A percentile compares a stretch with the other conserved stretches of the same genome.
These are phyloP conservation scores for Murraya koenigii DNA, from an alignment of 345 rosid genomes.

Conservation along the genomic window DNA sequence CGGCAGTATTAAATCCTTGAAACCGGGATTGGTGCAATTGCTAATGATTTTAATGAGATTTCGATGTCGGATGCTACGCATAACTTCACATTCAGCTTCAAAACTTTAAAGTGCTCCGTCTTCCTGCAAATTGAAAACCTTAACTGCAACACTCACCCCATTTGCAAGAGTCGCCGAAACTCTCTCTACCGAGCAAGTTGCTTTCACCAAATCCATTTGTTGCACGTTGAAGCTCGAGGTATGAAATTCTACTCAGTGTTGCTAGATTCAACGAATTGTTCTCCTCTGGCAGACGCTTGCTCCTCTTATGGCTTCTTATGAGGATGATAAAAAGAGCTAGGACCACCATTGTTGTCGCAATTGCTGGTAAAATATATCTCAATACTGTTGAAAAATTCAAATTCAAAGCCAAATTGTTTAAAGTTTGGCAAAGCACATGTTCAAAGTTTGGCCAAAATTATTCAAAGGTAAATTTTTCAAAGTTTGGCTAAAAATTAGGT, in stretches of 20 bases:
- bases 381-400: too few relatives aligned
- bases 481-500: too few relatives aligned
- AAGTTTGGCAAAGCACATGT: too few relatives aligned
- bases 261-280: neutral
- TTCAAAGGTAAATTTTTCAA: too few relatives aligned
- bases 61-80: neutral
- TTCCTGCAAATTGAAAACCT: neutral
- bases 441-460: too few relatives aligned
- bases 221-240: neutral
- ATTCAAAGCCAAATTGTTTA: too few relatives aligned
- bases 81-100: neutral
- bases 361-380: conserved; percentile 4
- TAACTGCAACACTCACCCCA: neutral
- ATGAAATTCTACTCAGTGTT: neutral
- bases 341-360: neutral
- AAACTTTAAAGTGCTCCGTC: neutral
- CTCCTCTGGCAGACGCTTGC: neutral
- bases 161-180: neutral
- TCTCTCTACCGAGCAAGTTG: neutral
- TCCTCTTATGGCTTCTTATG: neutral
- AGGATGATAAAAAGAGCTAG: neutral
- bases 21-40: neutral
- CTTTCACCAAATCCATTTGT: neutral
- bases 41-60: neutral
- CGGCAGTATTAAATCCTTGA: neutral